These are phyloP conservation scores for Phyllosticta capitalensis DNA, from an alignment of 2,329 filamentous ascomycete genomes.

Conservation along the genomic window DNA sequence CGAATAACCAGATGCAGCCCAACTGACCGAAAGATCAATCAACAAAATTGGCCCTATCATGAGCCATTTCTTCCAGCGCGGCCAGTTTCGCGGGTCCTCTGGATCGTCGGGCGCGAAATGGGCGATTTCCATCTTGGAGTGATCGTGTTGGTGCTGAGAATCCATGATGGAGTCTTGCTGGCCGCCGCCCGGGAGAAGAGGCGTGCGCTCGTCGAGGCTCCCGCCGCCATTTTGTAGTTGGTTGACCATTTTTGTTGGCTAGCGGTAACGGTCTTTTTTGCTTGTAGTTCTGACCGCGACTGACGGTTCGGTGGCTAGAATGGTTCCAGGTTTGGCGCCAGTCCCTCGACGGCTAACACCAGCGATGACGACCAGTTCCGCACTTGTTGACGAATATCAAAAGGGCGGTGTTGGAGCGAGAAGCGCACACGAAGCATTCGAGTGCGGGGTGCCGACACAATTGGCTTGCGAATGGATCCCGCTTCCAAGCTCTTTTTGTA, in stretches of 20 bases:
- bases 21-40: slow-evolving; percentile 29
- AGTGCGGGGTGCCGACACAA: not conserved
- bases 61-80: slow-evolving; percentile 23
- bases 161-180: not conserved
- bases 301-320: not conserved
- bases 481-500: not conserved
- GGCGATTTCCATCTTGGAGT: slow-evolving; percentile 16
- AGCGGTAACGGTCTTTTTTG: not conserved
- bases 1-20: slow-evolving; percentile 40
- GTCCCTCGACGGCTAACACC: not conserved
- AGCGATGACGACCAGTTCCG: not conserved
- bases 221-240: not conserved
- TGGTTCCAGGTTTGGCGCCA: not conserved
- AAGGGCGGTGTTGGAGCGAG: not conserved
- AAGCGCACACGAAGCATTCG: not conserved
- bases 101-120: slow-evolving; percentile 16
- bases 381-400: not conserved
- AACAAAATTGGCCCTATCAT: slow-evolving; percentile 27
- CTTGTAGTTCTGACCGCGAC: not conserved
- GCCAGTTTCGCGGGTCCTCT: slow-evolving; percentile 29
- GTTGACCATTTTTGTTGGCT: not conserved
- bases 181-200: not conserved
- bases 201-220: not conserved
- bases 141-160: not conserved
- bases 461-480: not conserved